phyloP scores from a whole-genome alignment of 495 filamentous ascomycete genomes.

The Penicillium chermesinum region DNA sequence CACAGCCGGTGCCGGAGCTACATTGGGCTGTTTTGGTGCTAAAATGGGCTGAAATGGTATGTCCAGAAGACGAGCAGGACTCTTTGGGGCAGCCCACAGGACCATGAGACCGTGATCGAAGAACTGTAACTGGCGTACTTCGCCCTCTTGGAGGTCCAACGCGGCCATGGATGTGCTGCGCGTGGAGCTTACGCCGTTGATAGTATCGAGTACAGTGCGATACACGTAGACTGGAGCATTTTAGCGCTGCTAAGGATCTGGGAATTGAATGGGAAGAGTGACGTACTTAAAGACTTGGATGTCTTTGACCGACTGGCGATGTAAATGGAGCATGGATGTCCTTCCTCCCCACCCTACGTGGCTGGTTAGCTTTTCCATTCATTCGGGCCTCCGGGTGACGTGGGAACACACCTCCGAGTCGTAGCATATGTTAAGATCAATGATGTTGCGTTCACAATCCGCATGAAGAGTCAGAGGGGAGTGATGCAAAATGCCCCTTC shows the following conservation, averaged over 20 bases:
- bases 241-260: not conserved
- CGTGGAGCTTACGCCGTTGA: conserved; percentile 54
- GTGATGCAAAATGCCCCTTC: conserved; percentile 51
- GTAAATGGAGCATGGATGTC: conserved; percentile 32
- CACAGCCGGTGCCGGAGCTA: conserved; percentile 6
- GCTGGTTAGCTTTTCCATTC: not conserved
- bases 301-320: conserved; percentile 29
- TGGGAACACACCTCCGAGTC: conserved; percentile 32
- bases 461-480: conserved; percentile 41
- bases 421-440: conserved; percentile 35
- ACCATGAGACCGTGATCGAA: conserved; percentile 50
- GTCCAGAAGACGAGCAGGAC: conserved; percentile 31
- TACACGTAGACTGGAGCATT: conserved; percentile 43
- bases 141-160: conserved; percentile 37
- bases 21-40: not conserved
- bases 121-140: conserved; percentile 51
- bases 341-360: conserved; percentile 19
- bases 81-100: conserved; percentile 24
- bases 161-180: conserved; percentile 35
- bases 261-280: not conserved
- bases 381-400: too few relatives aligned
- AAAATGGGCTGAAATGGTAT: conserved; percentile 30
- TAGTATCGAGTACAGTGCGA: conserved; percentile 41
- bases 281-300: conserved; percentile 32
- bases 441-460: conserved; percentile 34